Evolutionary conservation across 805 yeast genomes (phyloP).

Genomic region (Yarrowia porcina): DNA sequence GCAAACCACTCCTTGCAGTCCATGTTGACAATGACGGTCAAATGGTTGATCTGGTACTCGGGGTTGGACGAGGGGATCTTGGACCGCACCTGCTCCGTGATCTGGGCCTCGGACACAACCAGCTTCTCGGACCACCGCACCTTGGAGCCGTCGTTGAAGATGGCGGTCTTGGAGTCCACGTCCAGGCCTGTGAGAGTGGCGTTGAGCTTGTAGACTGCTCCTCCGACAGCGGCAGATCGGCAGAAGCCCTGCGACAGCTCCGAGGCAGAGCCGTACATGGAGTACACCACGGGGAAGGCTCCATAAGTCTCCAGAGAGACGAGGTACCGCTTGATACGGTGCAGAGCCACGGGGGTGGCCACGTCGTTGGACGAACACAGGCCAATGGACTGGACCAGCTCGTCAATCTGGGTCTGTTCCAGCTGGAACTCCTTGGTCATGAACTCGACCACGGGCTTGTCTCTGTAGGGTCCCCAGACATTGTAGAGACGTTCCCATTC

Average conservation of each 20-base stretch:
- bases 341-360: constrained; percentile 68
- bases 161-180: constrained; percentile 60
- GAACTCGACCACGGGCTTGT: constrained; percentile 57
- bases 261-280: constrained; percentile 94
- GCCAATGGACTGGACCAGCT: constrained; percentile 83
- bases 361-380: constrained; percentile 61
- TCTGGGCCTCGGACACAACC: constrained; percentile 48
- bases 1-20: constrained; percentile 91
- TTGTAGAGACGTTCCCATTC: constrained; percentile 61
- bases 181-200: constrained; percentile 59
- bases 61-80: constrained; percentile 29
- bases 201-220: constrained; percentile 84
- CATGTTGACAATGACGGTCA: constrained; percentile 78
- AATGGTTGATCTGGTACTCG: constrained; percentile 53
- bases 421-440: constrained; percentile 64
- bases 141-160: constrained; percentile 59
- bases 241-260: constrained; percentile 96
- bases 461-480: constrained; percentile 54
- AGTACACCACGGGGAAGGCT: constrained; percentile 84
- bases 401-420: constrained; percentile 71
- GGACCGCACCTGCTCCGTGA: constrained; percentile 22
- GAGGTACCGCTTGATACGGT: constrained; percentile 78
- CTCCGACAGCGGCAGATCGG: constrained; percentile 97
- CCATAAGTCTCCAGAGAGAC: constrained; percentile 89
- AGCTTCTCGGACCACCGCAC: constrained; percentile 77